Percentiles rank a stretch among this genome's conserved stretches.
Conservation (phyloP, 257 asterid genomes). For the Leonotis leonurus region DNA sequence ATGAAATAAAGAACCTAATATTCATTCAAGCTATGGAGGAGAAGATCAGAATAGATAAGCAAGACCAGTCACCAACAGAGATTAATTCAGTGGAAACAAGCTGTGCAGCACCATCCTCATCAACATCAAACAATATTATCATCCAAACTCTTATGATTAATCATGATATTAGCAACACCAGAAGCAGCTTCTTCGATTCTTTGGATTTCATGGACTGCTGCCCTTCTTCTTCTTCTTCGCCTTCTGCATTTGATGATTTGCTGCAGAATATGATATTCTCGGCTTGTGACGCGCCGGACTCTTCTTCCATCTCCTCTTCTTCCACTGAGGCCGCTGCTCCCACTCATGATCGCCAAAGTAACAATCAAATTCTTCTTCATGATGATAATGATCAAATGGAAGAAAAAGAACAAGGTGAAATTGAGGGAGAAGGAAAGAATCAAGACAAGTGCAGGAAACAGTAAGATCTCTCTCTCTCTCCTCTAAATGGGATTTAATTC, state of each 20-base stretch:
- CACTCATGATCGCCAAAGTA: slow-evolving; percentile 21
- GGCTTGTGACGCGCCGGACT: slow-evolving; percentile 29
- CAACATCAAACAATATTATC: neutral
- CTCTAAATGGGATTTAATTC: slow-evolving; percentile 18
- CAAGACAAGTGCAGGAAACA: slow-evolving; percentile 41
- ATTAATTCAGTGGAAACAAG: neutral
- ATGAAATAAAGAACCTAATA: slow-evolving; percentile 26
- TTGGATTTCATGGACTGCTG: slow-evolving; percentile 30
- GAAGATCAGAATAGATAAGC: neutral
- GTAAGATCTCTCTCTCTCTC: slow-evolving; percentile 27
- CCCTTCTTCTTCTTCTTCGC: slow-evolving; percentile 20
- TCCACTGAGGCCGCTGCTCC: slow-evolving; percentile 56
- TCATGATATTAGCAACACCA: neutral
- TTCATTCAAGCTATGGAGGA: slow-evolving; percentile 24
- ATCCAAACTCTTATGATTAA: slow-evolving; percentile 2
- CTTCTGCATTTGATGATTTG: slow-evolving; percentile 32
- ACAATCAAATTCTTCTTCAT: neutral
- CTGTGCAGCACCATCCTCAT: neutral
- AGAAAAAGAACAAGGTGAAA: neutral
- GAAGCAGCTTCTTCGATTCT: slow-evolving; percentile 5
- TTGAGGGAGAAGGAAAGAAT: slow-evolving; percentile 22
- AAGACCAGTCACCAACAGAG: neutral
- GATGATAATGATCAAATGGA: neutral
- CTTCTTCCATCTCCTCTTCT: slow-evolving; percentile 52
- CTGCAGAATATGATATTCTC: slow-evolving; percentile 20